These are phyloP conservation scores for Aleurites moluccanus DNA, from an alignment of 441 rosid species.

Conservation along the genomic window DNA sequence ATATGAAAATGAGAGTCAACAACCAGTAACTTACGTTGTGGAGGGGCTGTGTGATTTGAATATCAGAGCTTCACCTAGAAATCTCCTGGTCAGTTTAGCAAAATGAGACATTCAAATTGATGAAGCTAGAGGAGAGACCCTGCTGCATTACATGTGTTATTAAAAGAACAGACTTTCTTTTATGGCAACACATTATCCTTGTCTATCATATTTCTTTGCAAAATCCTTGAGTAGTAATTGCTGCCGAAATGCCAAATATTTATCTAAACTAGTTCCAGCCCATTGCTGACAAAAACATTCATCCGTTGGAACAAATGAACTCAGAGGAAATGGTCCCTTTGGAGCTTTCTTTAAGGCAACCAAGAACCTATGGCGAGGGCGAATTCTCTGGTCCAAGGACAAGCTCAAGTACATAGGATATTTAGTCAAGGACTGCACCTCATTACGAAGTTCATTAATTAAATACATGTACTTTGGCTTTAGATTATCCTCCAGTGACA, in stretches of 20 bases:
- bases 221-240: conserved; percentile 63
- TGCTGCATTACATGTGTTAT: conserved; percentile 1
- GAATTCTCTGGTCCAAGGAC: conserved; percentile 91
- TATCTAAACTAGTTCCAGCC: conserved; percentile 88
- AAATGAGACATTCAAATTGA: conserved; percentile 9
- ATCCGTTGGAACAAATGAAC: conserved; percentile 81
- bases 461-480: conserved; percentile 91
- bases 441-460: conserved; percentile 78
- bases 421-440: conserved; percentile 76
- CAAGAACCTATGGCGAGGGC: conserved; percentile 91
- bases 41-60: neutral
- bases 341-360: conserved; percentile 87
- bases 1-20: neutral
- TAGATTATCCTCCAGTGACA: conserved; percentile 88
- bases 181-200: conserved; percentile 25
- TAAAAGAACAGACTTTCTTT: conserved; percentile 1
- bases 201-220: conserved; percentile 66
- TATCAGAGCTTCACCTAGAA: conserved; percentile 14
- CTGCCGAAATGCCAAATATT: conserved; percentile 81
- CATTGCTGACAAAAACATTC: conserved; percentile 87
- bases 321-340: conserved; percentile 91
- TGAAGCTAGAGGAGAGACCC: conserved; percentile 17
- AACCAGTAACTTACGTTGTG: neutral
- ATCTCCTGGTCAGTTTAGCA: conserved; percentile 12
- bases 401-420: conserved; percentile 88